These are phyloP conservation scores for Aspergillus fischeri DNA, from an alignment of 2,329 filamentous ascomycete genomes.

Conservation along the genomic window DNA sequence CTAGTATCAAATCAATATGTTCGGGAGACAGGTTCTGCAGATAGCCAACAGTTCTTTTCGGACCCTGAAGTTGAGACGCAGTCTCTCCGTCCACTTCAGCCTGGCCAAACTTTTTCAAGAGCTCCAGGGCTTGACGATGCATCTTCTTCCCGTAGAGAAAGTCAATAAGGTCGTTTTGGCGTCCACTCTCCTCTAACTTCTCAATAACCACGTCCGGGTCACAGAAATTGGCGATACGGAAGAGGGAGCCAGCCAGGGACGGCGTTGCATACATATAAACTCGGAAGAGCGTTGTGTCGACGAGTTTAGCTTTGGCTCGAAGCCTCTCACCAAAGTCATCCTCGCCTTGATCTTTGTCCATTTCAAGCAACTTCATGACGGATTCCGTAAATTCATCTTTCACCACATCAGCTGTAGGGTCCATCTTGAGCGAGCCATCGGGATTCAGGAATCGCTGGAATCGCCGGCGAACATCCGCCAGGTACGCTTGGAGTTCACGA, in stretches of 20 bases:
- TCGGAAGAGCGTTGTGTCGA: conserved; percentile 91
- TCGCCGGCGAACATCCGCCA: conserved; percentile 74
- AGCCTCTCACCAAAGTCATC: conserved; percentile 67
- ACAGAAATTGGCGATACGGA: conserved; percentile 95
- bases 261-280: conserved; percentile 92
- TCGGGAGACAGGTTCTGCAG: conserved; percentile 84
- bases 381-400: conserved; percentile 40
- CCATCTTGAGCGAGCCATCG: conserved; percentile 49
- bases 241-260: conserved; percentile 78
- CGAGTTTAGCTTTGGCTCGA: conserved; percentile 70
- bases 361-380: conserved; percentile 44
- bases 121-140: conserved; percentile 77
- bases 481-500: conserved; percentile 76
- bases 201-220: conserved; percentile 94
- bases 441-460: conserved; percentile 58
- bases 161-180: conserved; percentile 93
- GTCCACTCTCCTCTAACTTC: conserved; percentile 78
- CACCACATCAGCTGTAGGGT: conserved; percentile 26
- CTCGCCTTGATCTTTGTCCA: conserved; percentile 48
- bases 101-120: conserved; percentile 76
- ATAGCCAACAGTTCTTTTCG: conserved; percentile 79
- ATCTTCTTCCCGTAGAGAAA: conserved; percentile 95
- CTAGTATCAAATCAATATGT: conserved; percentile 83
- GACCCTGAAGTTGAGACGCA: conserved; percentile 64
- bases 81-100: conserved; percentile 40